Base-by-base conservation (phyloP, 805 yeast species). In the Zygosaccharomyces pseudorouxii region DNA sequence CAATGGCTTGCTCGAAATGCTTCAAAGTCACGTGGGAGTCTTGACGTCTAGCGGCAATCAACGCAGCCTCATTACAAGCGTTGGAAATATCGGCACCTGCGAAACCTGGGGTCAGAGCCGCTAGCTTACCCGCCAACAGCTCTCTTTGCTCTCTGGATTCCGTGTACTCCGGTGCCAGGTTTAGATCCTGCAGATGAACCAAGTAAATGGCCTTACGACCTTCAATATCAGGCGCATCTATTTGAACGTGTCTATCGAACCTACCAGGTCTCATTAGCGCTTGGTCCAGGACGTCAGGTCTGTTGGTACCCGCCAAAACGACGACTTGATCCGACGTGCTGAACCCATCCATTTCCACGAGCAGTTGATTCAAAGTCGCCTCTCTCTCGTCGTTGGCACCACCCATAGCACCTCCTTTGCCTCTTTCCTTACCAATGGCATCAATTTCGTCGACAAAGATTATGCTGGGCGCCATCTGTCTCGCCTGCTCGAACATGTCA, bases 81-180 rank as follows among this genome's bases (percentile, higher is more conserved):
- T 89, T 89, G 49, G 97, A 96, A 64, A 89, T 89, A 67, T 90
- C 97, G 23, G 97, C 97, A 65, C 97, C 97, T 6, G 95, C 82
- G 65, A 89, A 89, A 0, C 97, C 97, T 0, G 97, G 97, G 0
- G 97, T 90, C 68, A 90, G 74, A 1, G 96, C 90, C 22, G 96
- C 90, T 50, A 89, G 74, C 68, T 90, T 80, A 28, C 96, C 96
- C 43, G 88, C 81, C 57, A 89, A 74, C 48, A 76, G 78, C 23
- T 81, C 82, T 36, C 78, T 64, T 31, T 76, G 77, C 23, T 68
- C 70, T 11, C 60, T 65, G 41, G 75, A 70, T 50, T 78, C 78
- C 55, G 86, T 73, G 22, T 57, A 55, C 4, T 43, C 42, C 2
- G 55, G 52, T 23, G 56, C 55, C 41, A 60, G 30, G 31, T 55